A percentile compares a stretch with the other conserved stretches of the same genome.
phyloP scores from a whole-genome alignment of 1,284 basidiomycete species.

The Malassezia japonica region DNA sequence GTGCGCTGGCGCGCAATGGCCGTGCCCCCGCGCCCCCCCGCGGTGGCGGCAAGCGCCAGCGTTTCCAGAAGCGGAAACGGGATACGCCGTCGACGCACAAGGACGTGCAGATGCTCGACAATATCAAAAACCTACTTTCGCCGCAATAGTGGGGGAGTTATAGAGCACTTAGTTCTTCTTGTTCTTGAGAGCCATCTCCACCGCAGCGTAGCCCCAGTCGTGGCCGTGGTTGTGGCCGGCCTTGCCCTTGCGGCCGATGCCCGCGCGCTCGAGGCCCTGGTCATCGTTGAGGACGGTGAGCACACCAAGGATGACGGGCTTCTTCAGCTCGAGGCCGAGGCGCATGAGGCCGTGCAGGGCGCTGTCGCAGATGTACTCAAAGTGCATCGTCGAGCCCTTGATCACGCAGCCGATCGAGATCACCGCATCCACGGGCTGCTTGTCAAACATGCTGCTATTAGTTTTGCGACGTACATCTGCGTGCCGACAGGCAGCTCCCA shows the following conservation, averaged over 20 bases:
- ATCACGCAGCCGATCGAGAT: slow-evolving; percentile 95
- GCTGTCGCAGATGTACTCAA: slow-evolving; percentile 77
- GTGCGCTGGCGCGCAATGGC: slow-evolving; percentile 10
- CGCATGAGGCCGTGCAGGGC: slow-evolving; percentile 88
- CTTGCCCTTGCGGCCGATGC: slow-evolving; percentile 57
- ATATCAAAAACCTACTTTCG: slow-evolving; percentile 17
- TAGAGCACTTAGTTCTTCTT: slow-evolving; percentile 14
- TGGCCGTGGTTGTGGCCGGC: slow-evolving; percentile 87
- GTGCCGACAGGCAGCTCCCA: slow-evolving; percentile 43
- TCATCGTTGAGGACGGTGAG: slow-evolving; percentile 85
- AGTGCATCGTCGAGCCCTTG: slow-evolving; percentile 58
- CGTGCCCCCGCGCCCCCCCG: neutral
- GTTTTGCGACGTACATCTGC: slow-evolving; percentile 10
- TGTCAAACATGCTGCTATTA: slow-evolving; percentile 57
- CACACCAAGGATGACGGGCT: slow-evolving; percentile 95
- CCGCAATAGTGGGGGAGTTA: slow-evolving; percentile 9
- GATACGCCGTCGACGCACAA: slow-evolving; percentile 6
- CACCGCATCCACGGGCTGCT: slow-evolving; percentile 60
- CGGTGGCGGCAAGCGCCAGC: slow-evolving; percentile 4
- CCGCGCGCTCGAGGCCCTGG: slow-evolving; percentile 84
- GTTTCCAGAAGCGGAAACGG: slow-evolving; percentile 12
- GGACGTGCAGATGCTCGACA: slow-evolving; percentile 18
- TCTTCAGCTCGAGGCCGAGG: slow-evolving; percentile 79
- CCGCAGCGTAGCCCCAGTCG: slow-evolving; percentile 89
- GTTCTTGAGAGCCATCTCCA: slow-evolving; percentile 56